Evolutionary conservation across 176 grass and related monocot genomes (phyloP).

Genomic region (barley (Hordeum vulgare)): DNA sequence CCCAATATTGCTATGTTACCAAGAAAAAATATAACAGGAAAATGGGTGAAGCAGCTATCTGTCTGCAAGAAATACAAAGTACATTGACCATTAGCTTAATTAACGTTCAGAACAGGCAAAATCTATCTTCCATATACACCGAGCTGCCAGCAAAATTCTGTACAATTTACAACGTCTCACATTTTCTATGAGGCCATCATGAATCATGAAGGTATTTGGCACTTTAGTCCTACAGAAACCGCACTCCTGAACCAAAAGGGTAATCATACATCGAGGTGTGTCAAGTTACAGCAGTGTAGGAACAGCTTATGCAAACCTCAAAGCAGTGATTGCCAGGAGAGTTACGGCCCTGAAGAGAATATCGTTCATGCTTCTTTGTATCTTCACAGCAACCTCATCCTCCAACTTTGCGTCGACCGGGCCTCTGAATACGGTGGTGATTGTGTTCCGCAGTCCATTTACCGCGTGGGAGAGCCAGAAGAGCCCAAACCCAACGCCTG

Average conservation of each 20-base stretch:
- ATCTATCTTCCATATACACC: constrained; percentile 21
- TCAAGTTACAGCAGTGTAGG: neutral
- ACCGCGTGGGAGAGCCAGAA: constrained; percentile 88
- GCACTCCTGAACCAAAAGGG: constrained; percentile 24
- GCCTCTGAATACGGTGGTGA: constrained; percentile 40
- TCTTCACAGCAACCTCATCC: constrained; percentile 41
- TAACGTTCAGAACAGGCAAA: neutral
- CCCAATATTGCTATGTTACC: neutral
- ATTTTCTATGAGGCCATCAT: constrained; percentile 19
- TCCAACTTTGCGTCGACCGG: constrained; percentile 37
- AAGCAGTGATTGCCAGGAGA: constrained; percentile 56
- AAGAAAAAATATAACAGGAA: neutral
- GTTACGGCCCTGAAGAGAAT: constrained; percentile 54
- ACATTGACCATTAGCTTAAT: neutral
- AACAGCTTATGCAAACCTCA: constrained; percentile 55
- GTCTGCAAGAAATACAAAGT: neutral
- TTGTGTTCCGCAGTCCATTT: constrained; percentile 62
- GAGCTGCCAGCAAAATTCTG: constrained; percentile 30
- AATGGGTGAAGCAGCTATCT: neutral
- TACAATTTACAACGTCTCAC: constrained; percentile 32
- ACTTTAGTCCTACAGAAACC: constrained; percentile 23
- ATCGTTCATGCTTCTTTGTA: constrained; percentile 54
- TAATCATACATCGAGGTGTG: neutral
- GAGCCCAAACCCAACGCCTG: constrained; percentile 71
- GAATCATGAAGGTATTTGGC: neutral